Evolutionary conservation across 1,284 basidiomycete species (phyloP).

Genomic region (Mycena citricolor): DNA sequence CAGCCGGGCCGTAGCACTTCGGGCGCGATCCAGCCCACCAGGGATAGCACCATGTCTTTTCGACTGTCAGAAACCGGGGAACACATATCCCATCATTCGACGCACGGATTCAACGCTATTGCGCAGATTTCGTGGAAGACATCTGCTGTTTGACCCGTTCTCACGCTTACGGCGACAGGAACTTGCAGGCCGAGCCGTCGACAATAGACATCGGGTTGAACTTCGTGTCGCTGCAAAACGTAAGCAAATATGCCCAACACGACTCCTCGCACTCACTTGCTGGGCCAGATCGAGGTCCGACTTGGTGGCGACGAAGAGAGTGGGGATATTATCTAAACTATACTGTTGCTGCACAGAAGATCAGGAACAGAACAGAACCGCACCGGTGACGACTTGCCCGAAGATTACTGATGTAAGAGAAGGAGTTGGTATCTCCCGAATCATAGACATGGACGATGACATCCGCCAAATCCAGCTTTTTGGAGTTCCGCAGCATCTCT

Average conservation of each 20-base stretch:
- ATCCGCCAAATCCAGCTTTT: constrained; percentile 91
- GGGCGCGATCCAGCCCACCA: constrained; percentile 72
- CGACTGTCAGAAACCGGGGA: constrained; percentile 21
- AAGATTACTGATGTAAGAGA: constrained; percentile 96
- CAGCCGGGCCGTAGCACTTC: constrained; percentile 65
- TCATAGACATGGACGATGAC: constrained; percentile 96
- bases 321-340: constrained; percentile 90
- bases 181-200: constrained; percentile 81
- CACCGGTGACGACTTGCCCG: constrained; percentile 55
- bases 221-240: constrained; percentile 85
- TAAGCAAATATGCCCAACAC: constrained; percentile 6
- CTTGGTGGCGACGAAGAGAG: constrained; percentile 97
- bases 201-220: constrained; percentile 97
- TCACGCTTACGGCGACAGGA: constrained; percentile 89
- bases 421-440: constrained; percentile 97
- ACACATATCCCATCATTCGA: constrained; percentile 20
- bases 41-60: constrained; percentile 68
- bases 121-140: constrained; percentile 84
- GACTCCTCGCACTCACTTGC: constrained; percentile 55
- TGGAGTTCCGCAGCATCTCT: constrained; percentile 85
- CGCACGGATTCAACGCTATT: constrained; percentile 85
- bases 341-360: constrained; percentile 81
- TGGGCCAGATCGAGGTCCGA: constrained; percentile 95
- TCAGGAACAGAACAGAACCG: constrained; percentile 8
- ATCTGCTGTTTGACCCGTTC: constrained; percentile 84